Percentiles rank a stretch among this genome's conserved stretches.
phyloP scores from a whole-genome alignment of 2,329 filamentous ascomycete genomes.

The Sporothrix sp. region DNA sequence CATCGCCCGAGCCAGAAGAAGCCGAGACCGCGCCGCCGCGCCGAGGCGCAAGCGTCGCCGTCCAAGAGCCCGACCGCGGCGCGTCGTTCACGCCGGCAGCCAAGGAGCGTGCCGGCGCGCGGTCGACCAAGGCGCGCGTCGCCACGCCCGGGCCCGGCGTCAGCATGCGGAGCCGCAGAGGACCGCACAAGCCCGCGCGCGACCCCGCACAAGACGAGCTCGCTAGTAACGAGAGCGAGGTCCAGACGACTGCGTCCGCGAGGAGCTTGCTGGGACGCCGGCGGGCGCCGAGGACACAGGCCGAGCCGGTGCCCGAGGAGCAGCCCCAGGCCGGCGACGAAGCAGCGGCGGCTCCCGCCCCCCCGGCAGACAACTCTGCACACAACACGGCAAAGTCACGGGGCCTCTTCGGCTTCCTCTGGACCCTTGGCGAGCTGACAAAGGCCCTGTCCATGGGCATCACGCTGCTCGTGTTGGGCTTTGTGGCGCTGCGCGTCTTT shows the following conservation, averaged over 20 bases:
- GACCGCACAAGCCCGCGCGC: neutral
- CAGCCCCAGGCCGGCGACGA: neutral
- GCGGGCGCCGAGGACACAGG: neutral
- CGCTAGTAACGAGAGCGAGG: slow-evolving; percentile 5
- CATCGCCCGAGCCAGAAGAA: neutral
- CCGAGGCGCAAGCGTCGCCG: neutral
- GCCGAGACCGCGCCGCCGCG: neutral
- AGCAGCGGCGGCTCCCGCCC: neutral
- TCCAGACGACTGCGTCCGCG: slow-evolving; percentile 2
- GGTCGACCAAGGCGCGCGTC: slow-evolving; percentile 6
- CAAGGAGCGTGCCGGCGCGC: too few species aligned
- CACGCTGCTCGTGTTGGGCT: slow-evolving; percentile 12
- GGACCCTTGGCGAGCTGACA: neutral
- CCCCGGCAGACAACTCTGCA: too few species aligned
- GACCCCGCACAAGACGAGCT: slow-evolving; percentile 11
- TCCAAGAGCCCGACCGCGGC: too few species aligned
- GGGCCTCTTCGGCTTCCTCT: neutral
- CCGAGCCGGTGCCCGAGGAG: neutral
- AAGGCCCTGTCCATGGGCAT: slow-evolving; percentile 13
- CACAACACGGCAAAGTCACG: too few species aligned
- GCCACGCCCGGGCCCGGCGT: slow-evolving; percentile 10
- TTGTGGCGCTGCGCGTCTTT: slow-evolving; percentile 14
- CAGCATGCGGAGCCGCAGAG: slow-evolving; percentile 1
- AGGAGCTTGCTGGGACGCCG: slow-evolving; percentile 3
- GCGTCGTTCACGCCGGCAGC: too few species aligned